Percentiles rank a stretch among this genome's conserved stretches.
phyloP scores from a whole-genome alignment of 1,284 basidiomycete genomes.

The Sphaerobolus stellatus region DNA sequence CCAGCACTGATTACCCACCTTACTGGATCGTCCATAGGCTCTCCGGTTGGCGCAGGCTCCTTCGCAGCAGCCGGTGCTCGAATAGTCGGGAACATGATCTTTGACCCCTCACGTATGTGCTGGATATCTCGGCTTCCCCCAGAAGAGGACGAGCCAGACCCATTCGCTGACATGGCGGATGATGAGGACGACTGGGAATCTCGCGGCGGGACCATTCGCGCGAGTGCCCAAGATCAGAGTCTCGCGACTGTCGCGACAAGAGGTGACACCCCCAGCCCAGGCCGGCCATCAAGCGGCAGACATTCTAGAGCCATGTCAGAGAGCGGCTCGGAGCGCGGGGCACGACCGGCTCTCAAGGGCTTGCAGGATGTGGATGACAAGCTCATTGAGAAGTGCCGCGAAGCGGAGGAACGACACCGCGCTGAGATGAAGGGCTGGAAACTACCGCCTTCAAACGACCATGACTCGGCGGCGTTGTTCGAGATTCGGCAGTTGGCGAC shows the following conservation, averaged over 20 bases:
- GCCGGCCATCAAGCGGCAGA: conserved; percentile 46
- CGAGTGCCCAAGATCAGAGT: conserved; percentile 44
- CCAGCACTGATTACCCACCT: conserved; percentile 94
- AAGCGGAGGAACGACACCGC: conserved; percentile 77
- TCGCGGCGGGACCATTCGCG: conserved; percentile 77
- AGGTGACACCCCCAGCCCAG: conserved; percentile 53
- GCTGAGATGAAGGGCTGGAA: conserved; percentile 83
- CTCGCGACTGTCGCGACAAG: conserved; percentile 34
- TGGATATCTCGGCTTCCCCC: conserved; percentile 85
- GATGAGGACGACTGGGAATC: conserved; percentile 75
- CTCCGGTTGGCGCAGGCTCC: conserved; percentile 69
- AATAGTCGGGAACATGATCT: conserved; percentile 96
- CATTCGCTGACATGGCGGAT: conserved; percentile 86
- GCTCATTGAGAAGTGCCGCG: conserved; percentile 68
- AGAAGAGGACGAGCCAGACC: conserved; percentile 91
- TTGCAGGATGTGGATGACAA: conserved; percentile 70
- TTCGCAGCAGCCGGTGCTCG: conserved; percentile 61
- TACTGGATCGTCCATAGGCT: conserved; percentile 76
- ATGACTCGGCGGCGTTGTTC: conserved; percentile 63
- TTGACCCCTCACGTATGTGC: conserved; percentile 91
- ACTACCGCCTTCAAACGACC: conserved; percentile 42
- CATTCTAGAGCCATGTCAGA: conserved; percentile 62
- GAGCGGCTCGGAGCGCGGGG: conserved; percentile 72
- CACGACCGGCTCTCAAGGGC: conserved; percentile 57
- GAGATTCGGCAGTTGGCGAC: conserved; percentile 81